Evolutionary conservation across 192 early-diverging fungal genomes (phyloP).

Genomic region (Entomortierella beljakovae): DNA sequence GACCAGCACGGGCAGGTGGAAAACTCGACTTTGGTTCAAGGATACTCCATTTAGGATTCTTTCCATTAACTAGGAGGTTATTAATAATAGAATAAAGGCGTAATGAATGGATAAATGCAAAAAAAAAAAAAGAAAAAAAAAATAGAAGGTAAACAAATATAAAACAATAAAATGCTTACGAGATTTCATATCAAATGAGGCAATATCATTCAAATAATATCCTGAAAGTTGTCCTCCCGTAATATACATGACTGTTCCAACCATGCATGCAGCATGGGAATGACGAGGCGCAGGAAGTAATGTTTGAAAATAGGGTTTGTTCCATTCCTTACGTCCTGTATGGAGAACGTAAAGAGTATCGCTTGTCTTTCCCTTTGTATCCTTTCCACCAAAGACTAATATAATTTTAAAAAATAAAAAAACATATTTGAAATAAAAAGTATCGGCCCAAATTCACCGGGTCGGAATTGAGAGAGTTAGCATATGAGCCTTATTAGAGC

Average conservation of each 20-base stretch:
- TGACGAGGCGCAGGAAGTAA: slow-evolving; percentile 54
- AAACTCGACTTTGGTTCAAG: slow-evolving; percentile 42
- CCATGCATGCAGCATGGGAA: slow-evolving; percentile 60
- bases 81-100: too few relatives aligned
- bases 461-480: too few relatives aligned
- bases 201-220: slow-evolving; percentile 61
- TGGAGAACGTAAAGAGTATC: slow-evolving; percentile 34
- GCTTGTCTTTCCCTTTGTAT: slow-evolving; percentile 28
- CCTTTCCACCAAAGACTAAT: slow-evolving; percentile 54
- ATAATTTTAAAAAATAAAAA: background rate
- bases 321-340: slow-evolving; percentile 57
- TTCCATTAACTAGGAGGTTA: slow-evolving; percentile 38
- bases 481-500: too few relatives aligned
- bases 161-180: slow-evolving; percentile 45
- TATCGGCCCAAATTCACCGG: background rate
- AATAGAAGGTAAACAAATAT: background rate
- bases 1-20: slow-evolving; percentile 52
- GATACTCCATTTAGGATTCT: slow-evolving; percentile 32
- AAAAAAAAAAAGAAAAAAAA: background rate
- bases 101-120: background rate
- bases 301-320: slow-evolving; percentile 54
- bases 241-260: slow-evolving; percentile 62
- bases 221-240: slow-evolving; percentile 59
- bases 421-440: background rate
- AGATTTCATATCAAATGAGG: slow-evolving; percentile 59